phyloP scores from a whole-genome alignment of 2,329 filamentous ascomycete species.

The Cladophialophora chaetospira region DNA sequence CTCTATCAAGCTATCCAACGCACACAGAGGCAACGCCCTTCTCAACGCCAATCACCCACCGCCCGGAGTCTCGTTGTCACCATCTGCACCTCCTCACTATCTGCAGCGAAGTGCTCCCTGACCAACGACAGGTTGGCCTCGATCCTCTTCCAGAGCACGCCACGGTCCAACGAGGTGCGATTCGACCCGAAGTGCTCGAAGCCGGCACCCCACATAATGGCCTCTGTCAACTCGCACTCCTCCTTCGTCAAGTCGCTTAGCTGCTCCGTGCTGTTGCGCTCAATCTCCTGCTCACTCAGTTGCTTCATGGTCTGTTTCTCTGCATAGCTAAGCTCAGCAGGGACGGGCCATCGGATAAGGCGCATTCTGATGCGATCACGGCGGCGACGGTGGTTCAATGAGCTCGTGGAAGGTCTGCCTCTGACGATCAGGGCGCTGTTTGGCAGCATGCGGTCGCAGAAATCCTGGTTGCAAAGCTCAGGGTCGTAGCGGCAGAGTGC shows the following conservation, averaged over 20 bases:
- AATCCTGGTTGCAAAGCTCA: conserved; percentile 23
- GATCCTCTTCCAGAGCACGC: conserved; percentile 4
- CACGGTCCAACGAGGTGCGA: conserved; percentile 6
- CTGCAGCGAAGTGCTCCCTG: conserved; percentile 7
- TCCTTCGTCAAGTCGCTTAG: conserved; percentile 18
- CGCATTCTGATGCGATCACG: conserved; percentile 22
- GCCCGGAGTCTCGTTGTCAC: not conserved
- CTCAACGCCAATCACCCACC: not conserved
- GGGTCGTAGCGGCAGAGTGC: conserved; percentile 19
- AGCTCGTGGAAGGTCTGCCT: conserved; percentile 12
- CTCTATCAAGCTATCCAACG: not conserved
- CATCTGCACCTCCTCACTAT: conserved; percentile 14
- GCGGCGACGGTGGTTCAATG: conserved; percentile 21
- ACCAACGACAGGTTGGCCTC: conserved; percentile 9
- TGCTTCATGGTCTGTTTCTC: conserved; percentile 14
- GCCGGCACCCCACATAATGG: conserved; percentile 22
- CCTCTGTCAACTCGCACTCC: conserved; percentile 16
- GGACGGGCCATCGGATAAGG: conserved; percentile 19
- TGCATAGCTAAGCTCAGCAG: conserved; percentile 16
- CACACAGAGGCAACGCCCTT: not conserved
- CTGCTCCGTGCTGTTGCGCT: conserved; percentile 8
- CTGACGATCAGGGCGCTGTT: conserved; percentile 2
- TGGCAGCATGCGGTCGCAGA: conserved; percentile 19
- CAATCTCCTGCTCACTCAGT: not conserved
- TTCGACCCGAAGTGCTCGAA: conserved; percentile 18